Conservation (phyloP, 305 asterid genomes). For the Fraxinus greggii region DNA sequence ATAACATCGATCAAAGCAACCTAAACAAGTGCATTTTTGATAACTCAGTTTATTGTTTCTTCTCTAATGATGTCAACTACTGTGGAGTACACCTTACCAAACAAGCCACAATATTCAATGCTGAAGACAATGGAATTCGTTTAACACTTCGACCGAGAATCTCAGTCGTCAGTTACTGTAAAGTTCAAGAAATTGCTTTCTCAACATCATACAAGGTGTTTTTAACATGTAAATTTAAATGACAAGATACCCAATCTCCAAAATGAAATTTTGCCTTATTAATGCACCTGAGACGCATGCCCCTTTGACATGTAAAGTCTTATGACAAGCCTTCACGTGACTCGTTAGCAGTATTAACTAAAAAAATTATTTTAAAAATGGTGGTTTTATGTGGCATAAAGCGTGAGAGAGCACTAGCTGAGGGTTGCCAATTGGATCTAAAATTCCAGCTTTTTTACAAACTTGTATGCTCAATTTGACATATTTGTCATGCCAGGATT, state of each 20-base stretch:
- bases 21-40: not conserved
- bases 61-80: not conserved
- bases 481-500: not conserved
- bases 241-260: not conserved
- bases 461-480: not conserved
- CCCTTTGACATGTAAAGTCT: not conserved
- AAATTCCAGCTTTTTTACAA: not conserved
- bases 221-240: not conserved
- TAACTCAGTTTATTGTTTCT: not conserved
- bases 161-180: not conserved
- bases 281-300: not conserved
- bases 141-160: not conserved
- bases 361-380: not conserved
- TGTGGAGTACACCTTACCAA: not conserved
- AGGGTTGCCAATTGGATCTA: not conserved
- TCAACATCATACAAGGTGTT: not conserved
- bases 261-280: not conserved
- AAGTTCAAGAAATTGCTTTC: not conserved
- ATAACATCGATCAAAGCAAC: not conserved
- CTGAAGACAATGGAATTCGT: not conserved
- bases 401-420: not conserved
- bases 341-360: not conserved
- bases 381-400: not conserved
- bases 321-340: not conserved
- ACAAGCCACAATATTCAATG: not conserved